Evolutionary conservation across 225 moss, liverwort and hornwort species (phyloP).

Genomic region (Anthoceros angustus): DNA sequence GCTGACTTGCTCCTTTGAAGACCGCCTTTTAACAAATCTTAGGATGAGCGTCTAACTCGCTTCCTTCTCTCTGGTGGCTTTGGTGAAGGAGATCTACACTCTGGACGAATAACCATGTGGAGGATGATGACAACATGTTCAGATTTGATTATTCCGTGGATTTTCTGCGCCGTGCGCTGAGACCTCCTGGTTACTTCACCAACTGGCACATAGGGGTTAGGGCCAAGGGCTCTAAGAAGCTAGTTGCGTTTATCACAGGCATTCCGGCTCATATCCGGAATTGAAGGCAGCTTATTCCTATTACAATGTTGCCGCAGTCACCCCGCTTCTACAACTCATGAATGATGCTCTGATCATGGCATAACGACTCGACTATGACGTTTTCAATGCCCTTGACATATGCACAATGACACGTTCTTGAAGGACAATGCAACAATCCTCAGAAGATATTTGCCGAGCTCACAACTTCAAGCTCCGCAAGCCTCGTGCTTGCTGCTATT

Average conservation of each 20-base stretch:
- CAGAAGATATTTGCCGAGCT: constrained; percentile 7
- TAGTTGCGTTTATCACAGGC: constrained; percentile 90
- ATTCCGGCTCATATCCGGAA: constrained; percentile 69
- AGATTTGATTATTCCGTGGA: too few species aligned
- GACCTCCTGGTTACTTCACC: too few species aligned
- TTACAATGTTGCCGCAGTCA: constrained; percentile 81
- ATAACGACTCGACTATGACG: constrained; percentile 71
- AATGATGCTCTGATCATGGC: constrained; percentile 79
- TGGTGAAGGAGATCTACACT: too few species aligned
- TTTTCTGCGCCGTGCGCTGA: too few species aligned
- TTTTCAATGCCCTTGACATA: constrained; percentile 93
- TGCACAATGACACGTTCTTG: constrained; percentile 87
- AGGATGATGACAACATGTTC: too few species aligned
- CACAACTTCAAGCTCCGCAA: background rate
- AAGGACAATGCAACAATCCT: constrained; percentile 28
- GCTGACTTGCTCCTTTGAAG: too few species aligned
- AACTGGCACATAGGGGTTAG: constrained; percentile 95
- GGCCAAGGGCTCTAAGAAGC: constrained; percentile 68
- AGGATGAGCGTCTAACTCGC: too few species aligned
- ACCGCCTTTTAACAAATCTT: too few species aligned
- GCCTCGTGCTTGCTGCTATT: constrained; percentile 63
- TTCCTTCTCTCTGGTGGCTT: too few species aligned
- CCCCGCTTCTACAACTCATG: constrained; percentile 72
- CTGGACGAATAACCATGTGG: too few species aligned
- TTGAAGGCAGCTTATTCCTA: constrained; percentile 94